Percentiles rank a stretch among this genome's conserved stretches.
phyloP scores from a whole-genome alignment of 2,329 filamentous ascomycete species.

The Aspergillus ruber region DNA sequence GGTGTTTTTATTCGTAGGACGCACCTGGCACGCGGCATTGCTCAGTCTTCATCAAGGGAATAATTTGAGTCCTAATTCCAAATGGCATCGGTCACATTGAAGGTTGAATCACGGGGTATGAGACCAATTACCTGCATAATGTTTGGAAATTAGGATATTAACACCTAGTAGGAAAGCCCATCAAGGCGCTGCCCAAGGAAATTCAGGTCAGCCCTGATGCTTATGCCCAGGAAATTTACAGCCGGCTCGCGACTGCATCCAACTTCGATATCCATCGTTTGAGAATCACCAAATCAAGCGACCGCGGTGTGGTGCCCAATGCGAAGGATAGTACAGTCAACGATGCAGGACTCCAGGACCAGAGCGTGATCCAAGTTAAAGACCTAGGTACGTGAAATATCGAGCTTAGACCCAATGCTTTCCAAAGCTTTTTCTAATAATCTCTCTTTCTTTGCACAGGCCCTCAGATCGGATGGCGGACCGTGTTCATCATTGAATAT shows the following conservation, averaged over 20 bases:
- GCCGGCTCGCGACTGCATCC: conserved; percentile 48
- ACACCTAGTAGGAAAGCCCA: conserved; percentile 51
- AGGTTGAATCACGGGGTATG: conserved; percentile 39
- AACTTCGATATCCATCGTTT: conserved; percentile 54
- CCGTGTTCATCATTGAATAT: conserved; percentile 94
- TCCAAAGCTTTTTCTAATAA: background rate
- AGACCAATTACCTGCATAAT: background rate
- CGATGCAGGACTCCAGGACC: conserved; percentile 51
- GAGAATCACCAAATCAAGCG: conserved; percentile 58
- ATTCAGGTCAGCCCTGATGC: conserved; percentile 48
- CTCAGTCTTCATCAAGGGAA: background rate
- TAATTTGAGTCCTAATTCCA: background rate
- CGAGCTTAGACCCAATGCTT: conserved; percentile 2
- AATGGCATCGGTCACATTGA: conserved; percentile 36
- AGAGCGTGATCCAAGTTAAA: conserved; percentile 72
- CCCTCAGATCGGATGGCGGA: conserved; percentile 82
- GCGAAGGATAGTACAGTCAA: conserved; percentile 45
- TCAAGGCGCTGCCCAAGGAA: conserved; percentile 54
- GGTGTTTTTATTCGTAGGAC: background rate
- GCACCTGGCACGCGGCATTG: background rate
- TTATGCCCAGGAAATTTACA: conserved; percentile 51
- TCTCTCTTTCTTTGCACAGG: conserved; percentile 45
- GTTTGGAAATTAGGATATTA: background rate
- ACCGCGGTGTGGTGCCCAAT: conserved; percentile 54
- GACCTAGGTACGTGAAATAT: conserved; percentile 64